phyloP scores from a whole-genome alignment of 1,284 basidiomycete genomes.

The Fistulina hepatica region DNA sequence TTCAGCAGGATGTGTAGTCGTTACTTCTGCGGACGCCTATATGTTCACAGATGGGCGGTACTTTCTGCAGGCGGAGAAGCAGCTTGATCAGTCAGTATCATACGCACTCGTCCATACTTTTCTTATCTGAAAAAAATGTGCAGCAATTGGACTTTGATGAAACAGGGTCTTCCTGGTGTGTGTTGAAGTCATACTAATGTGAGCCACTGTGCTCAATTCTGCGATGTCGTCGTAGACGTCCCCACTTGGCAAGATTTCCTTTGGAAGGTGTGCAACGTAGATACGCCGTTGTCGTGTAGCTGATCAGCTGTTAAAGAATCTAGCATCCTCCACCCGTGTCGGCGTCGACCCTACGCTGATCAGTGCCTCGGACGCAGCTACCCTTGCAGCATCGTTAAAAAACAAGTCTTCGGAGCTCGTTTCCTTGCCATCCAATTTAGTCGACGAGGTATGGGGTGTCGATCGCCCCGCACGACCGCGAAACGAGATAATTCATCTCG shows the following conservation, averaged over 20 bases:
- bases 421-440: constrained; percentile 58
- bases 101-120: background rate
- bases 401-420: constrained; percentile 49
- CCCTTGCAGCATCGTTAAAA: constrained; percentile 41
- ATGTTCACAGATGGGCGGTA: constrained; percentile 93
- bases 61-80: constrained; percentile 84
- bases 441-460: constrained; percentile 73
- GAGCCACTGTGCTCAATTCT: background rate
- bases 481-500: constrained; percentile 62
- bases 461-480: constrained; percentile 63
- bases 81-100: constrained; percentile 63
- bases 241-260: constrained; percentile 88
- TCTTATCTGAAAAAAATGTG: background rate
- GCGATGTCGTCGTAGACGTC: constrained; percentile 45
- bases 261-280: constrained; percentile 40
- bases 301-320: constrained; percentile 34
- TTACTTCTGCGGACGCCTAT: constrained; percentile 63
- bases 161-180: constrained; percentile 68
- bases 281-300: background rate
- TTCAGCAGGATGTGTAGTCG: constrained; percentile 77
- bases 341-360: constrained; percentile 79
- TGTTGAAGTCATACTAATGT: background rate
- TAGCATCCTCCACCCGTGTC: constrained; percentile 51
- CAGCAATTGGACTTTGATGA: constrained; percentile 91
- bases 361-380: constrained; percentile 49